A percentile compares a stretch with the other conserved stretches of the same genome.
phyloP scores from a whole-genome alignment of 257 asterid genomes.

The Gynochthodes officinalis region DNA sequence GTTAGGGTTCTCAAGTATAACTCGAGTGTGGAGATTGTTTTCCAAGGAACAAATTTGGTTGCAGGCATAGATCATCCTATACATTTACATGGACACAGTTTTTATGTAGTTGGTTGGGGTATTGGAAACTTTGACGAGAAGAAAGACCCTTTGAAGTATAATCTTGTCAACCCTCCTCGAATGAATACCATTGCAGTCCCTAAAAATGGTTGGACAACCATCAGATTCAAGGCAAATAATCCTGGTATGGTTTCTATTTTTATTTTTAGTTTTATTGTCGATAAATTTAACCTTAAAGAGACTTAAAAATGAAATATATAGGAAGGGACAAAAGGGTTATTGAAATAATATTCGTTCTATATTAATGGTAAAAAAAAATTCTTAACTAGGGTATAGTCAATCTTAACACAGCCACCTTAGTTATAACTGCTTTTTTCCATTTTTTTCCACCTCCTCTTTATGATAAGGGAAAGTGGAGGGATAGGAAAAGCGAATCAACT shows the following conservation, averaged over 20 bases:
- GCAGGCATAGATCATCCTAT: slow-evolving; percentile 66
- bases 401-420: no score
- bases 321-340: no score
- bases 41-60: slow-evolving; percentile 59
- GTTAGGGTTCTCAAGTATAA: slow-evolving; percentile 30
- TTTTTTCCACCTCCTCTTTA: no score
- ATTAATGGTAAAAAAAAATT: no score
- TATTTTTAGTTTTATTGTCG: no score
- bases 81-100: slow-evolving; percentile 68
- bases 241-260: slow-evolving; percentile 45
- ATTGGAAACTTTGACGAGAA: slow-evolving; percentile 50
- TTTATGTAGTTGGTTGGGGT: slow-evolving; percentile 68
- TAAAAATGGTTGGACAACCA: slow-evolving; percentile 54
- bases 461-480: no score
- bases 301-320: no score
- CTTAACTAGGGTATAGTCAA: no score
- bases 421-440: no score
- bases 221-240: slow-evolving; percentile 62
- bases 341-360: no score
- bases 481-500: no score
- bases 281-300: no score
- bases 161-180: slow-evolving; percentile 58
- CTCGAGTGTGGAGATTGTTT: slow-evolving; percentile 42
- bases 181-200: slow-evolving; percentile 59
- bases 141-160: slow-evolving; percentile 43